Percentiles rank a stretch among this genome's conserved stretches.
phyloP scores from a whole-genome alignment of 371 early-diverging fungal species.

The Mortierella sp. region DNA sequence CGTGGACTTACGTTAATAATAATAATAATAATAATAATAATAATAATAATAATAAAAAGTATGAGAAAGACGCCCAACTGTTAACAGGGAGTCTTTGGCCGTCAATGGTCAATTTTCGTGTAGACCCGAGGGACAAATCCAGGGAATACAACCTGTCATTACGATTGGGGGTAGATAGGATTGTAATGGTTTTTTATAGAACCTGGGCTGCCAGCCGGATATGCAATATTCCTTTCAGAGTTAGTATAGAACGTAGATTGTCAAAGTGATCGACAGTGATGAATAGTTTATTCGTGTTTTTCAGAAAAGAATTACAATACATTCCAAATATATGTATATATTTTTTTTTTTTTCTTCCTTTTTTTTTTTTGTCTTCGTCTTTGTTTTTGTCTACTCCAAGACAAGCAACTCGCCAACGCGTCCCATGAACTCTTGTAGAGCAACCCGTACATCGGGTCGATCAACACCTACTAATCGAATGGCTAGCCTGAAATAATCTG shows the following conservation, averaged over 20 bases:
- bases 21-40: neutral
- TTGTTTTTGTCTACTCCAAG: constrained; percentile 58
- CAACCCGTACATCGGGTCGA: constrained; percentile 50
- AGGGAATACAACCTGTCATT: too few relatives aligned
- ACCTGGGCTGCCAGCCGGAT: too few relatives aligned
- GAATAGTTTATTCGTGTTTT: neutral
- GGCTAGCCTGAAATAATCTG: constrained; percentile 51
- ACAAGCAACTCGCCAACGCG: constrained; percentile 54
- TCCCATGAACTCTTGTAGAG: constrained; percentile 57
- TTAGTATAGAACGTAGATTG: too few relatives aligned
- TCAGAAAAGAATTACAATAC: neutral
- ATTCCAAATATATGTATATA: too few relatives aligned
- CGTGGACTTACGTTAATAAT: too few relatives aligned
- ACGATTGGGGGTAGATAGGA: too few relatives aligned
- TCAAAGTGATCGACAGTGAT: neutral
- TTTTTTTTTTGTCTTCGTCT: constrained; percentile 1
- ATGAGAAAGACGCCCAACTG: neutral
- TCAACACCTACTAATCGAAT: constrained; percentile 55
- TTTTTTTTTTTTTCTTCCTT: neutral
- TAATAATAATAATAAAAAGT: neutral
- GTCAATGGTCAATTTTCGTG: neutral
- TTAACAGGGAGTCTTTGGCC: too few relatives aligned
- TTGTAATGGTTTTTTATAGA: too few relatives aligned
- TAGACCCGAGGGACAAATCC: too few relatives aligned
- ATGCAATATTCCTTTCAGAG: too few relatives aligned